Percentiles rank a stretch among this genome's conserved stretches.
Evolutionary conservation across 139 green algal species (phyloP).

Genomic region (Asterochloris erici): DNA sequence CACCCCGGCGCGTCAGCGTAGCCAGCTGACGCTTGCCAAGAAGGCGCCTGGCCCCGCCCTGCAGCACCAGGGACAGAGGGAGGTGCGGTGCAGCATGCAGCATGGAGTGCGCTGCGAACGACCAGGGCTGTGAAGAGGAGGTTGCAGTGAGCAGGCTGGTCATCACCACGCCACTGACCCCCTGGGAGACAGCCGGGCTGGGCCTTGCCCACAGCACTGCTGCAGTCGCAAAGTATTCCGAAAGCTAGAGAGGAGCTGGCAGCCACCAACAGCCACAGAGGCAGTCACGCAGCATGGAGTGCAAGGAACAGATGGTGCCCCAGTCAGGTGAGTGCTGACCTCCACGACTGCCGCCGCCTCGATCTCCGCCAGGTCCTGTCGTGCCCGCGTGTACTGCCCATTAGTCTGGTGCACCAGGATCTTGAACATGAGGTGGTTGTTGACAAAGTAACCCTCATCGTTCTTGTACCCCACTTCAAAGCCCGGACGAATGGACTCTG

Average conservation of each 20-base stretch:
- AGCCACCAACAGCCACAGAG: no score
- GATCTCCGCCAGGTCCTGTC: slow-evolving; percentile 38
- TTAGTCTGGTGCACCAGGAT: slow-evolving; percentile 85
- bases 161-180: background rate
- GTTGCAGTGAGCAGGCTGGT: background rate
- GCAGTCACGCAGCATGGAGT: no score
- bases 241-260: no score
- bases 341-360: slow-evolving; percentile 46
- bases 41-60: no score
- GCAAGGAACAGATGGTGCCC: no score
- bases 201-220: no score
- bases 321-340: slow-evolving; percentile 3
- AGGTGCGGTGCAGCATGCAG: slow-evolving; percentile 12
- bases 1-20: background rate
- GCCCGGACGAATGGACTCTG: slow-evolving; percentile 55
- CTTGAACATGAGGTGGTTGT: slow-evolving; percentile 97
- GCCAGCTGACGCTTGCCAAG: background rate
- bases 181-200: background rate
- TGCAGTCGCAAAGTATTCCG: no score
- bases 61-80: no score
- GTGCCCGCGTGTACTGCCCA: slow-evolving; percentile 57
- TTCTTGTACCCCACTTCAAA: slow-evolving; percentile 81
- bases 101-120: slow-evolving; percentile 5
- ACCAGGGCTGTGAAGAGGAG: background rate
- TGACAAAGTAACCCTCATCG: slow-evolving; percentile 76